Percentiles rank a stretch among this genome's conserved stretches.
Evolutionary conservation across 768 basidiomycete genomes (phyloP).

Genomic region (Thelephora ganbajun): DNA sequence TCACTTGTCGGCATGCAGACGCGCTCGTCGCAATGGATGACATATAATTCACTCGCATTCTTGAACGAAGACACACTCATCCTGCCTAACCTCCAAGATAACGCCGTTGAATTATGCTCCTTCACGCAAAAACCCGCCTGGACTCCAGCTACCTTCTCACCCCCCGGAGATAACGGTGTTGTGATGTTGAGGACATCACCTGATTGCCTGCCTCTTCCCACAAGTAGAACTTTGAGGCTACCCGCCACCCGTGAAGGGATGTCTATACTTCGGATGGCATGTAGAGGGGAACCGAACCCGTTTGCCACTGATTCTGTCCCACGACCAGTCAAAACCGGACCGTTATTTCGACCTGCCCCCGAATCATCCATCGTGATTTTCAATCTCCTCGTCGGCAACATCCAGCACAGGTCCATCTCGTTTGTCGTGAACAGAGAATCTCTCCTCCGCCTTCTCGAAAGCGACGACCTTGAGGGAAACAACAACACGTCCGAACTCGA

Average conservation of each 20-base stretch:
- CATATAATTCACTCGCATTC: conserved; percentile 15
- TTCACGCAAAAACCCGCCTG: neutral
- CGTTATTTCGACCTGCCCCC: conserved; percentile 9
- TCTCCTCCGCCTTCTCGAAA: neutral
- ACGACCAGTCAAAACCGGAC: neutral
- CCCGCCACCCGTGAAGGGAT: neutral
- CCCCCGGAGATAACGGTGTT: neutral
- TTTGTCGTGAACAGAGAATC: conserved; percentile 1
- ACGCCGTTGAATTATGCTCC: conserved; percentile 13
- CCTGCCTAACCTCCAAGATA: conserved; percentile 11
- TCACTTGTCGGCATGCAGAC: conserved; percentile 1
- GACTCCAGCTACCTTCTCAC: neutral
- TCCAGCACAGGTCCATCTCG: neutral
- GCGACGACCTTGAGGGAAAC: conserved; percentile 2
- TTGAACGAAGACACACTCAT: conserved; percentile 13
- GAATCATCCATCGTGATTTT: conserved; percentile 14
- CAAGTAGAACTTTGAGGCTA: neutral
- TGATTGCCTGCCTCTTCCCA: conserved; percentile 2
- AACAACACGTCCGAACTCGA: neutral
- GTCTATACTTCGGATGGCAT: conserved; percentile 6
- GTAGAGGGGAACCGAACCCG: conserved; percentile 16
- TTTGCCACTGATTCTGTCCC: neutral
- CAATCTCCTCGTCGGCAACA: conserved; percentile 8
- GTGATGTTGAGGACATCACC: conserved; percentile 1
- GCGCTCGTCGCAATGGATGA: conserved; percentile 4